phyloP scores from a whole-genome alignment of 495 filamentous ascomycete genomes.

The Penicillium coprophilum region DNA sequence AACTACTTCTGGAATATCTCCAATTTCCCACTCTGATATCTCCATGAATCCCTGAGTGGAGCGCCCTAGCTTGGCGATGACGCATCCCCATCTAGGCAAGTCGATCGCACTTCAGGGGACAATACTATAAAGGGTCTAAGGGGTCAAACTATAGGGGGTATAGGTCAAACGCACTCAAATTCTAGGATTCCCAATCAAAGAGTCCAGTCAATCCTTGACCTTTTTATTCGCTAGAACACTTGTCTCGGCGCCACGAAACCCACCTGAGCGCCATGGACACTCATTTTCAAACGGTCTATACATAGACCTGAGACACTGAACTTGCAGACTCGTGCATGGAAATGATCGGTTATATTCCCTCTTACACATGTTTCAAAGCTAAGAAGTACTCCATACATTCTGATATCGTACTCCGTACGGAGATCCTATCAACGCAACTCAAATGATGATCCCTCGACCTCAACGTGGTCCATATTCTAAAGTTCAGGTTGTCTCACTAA shows the following conservation, averaged over 20 bases:
- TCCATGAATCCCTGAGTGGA: constrained; percentile 1
- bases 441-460: no score
- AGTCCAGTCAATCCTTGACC: not conserved
- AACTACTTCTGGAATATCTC: not conserved
- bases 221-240: not conserved
- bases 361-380: not conserved
- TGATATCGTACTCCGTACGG: no score
- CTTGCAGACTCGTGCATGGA: not conserved
- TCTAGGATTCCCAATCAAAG: constrained; percentile 3
- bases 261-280: not conserved
- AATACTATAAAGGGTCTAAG: not conserved
- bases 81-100: constrained; percentile 15
- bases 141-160: not conserved
- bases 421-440: no score
- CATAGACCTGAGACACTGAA: not conserved
- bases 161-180: not conserved
- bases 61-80: constrained; percentile 13
- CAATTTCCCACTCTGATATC: no score
- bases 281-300: not conserved
- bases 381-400: no score
- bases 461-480: not conserved
- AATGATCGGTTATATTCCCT: not conserved
- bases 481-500: not conserved
- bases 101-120: constrained; percentile 11
- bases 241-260: not conserved